These are phyloP conservation scores for Hapsidospora chrysogenum DNA, from an alignment of 495 filamentous ascomycete genomes.

Conservation along the genomic window DNA sequence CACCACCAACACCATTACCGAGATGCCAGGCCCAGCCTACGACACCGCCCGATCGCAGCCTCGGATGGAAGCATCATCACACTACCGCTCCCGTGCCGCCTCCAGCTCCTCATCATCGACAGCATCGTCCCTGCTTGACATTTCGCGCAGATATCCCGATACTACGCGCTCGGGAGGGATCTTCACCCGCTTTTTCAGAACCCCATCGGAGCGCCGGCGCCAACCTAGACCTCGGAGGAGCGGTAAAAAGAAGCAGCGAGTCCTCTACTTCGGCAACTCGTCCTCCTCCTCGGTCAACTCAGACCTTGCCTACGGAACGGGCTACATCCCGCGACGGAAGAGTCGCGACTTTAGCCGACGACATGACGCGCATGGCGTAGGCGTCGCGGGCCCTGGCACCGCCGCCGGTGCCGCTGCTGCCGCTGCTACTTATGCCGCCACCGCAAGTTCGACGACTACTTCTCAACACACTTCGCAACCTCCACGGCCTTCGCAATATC, in stretches of 20 bases:
- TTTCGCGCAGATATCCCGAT: slow-evolving; percentile 17
- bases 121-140: slow-evolving; percentile 24
- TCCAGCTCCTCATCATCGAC: slow-evolving; percentile 27
- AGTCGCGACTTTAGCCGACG: slow-evolving; percentile 12
- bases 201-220: slow-evolving; percentile 1
- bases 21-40: not conserved
- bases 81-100: slow-evolving; percentile 20
- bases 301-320: slow-evolving; percentile 37
- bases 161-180: slow-evolving; percentile 14
- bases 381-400: not conserved
- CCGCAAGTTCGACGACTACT: not conserved
- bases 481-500: not conserved
- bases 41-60: slow-evolving; percentile 2
- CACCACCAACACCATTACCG: not conserved
- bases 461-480: not conserved
- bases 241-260: slow-evolving; percentile 23
- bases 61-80: slow-evolving; percentile 20
- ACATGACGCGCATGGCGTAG: not conserved
- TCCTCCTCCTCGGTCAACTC: slow-evolving; percentile 31
- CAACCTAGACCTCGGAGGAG: slow-evolving; percentile 10
- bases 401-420: not conserved
- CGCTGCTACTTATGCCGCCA: not conserved
- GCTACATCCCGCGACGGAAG: slow-evolving; percentile 27
- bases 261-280: slow-evolving; percentile 26
- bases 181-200: slow-evolving; percentile 23